Evolutionary conservation across 352 stramenopile species (phyloP).

Genomic region (Pythium aristosporum): DNA sequence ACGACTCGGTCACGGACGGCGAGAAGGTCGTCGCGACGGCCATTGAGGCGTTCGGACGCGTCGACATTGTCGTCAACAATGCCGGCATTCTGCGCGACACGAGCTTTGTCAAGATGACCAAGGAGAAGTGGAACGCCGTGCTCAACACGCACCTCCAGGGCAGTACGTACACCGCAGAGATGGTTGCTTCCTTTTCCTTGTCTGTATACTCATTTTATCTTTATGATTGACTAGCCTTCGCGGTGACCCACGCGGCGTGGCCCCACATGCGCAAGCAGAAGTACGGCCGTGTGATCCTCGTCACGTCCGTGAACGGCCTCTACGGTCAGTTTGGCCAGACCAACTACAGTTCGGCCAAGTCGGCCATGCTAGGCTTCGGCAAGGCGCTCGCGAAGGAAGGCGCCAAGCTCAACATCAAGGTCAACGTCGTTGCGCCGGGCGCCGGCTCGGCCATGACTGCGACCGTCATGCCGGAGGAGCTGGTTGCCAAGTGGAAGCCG

Average conservation of each 20-base stretch:
- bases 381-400: conserved; percentile 90
- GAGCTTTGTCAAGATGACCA: conserved; percentile 89
- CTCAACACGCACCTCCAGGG: conserved; percentile 83
- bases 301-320: conserved; percentile 84
- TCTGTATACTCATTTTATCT: neutral
- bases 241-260: conserved; percentile 85
- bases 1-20: conserved; percentile 84
- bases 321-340: conserved; percentile 92
- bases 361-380: conserved; percentile 92
- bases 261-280: conserved; percentile 88
- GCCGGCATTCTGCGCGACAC: conserved; percentile 93
- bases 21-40: conserved; percentile 79
- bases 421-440: conserved; percentile 86
- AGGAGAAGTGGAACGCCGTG: conserved; percentile 87
- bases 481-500: conserved; percentile 83
- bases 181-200: neutral
- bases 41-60: conserved; percentile 64
- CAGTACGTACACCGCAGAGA: conserved; percentile 15
- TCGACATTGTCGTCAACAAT: conserved; percentile 92
- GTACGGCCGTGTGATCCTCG: conserved; percentile 87
- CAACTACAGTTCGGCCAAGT: conserved; percentile 90
- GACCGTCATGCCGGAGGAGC: conserved; percentile 78
- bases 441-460: conserved; percentile 88
- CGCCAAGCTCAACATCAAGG: conserved; percentile 78
- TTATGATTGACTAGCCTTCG: conserved; percentile 37